These are phyloP conservation scores for Epichloe coenophiala DNA, from an alignment of 2,329 filamentous ascomycete genomes.

Conservation along the genomic window DNA sequence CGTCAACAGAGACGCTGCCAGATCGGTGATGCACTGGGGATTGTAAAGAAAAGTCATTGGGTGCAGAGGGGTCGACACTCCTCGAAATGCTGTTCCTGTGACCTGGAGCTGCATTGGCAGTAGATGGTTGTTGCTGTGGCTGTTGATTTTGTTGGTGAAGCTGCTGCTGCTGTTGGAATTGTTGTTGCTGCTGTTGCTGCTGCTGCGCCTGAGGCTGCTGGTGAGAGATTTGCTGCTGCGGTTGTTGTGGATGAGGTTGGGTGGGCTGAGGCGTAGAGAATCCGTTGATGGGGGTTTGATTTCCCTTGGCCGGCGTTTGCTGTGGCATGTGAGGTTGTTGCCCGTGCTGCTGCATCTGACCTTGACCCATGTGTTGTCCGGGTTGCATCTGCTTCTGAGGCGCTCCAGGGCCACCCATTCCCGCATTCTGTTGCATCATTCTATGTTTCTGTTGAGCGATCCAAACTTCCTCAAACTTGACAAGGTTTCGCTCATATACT, in stretches of 20 bases:
- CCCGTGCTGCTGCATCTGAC: slow-evolving; percentile 19
- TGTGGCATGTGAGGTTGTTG: slow-evolving; percentile 23
- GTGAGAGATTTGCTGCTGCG: slow-evolving; percentile 6
- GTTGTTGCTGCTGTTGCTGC: not conserved
- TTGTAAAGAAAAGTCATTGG: slow-evolving; percentile 29
- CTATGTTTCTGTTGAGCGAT: slow-evolving; percentile 40
- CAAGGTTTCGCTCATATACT: slow-evolving; percentile 63
- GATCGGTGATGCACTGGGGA: slow-evolving; percentile 30
- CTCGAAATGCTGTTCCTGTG: slow-evolving; percentile 36
- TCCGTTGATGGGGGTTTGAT: slow-evolving; percentile 23
- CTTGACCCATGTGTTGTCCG: slow-evolving; percentile 13
- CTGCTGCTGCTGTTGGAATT: not conserved
- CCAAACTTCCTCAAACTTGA: slow-evolving; percentile 63
- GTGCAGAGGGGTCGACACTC: slow-evolving; percentile 27
- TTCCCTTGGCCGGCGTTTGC: slow-evolving; percentile 27
- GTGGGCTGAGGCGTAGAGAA: slow-evolving; percentile 21
- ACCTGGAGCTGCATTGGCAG: slow-evolving; percentile 21
- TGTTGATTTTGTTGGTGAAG: slow-evolving; percentile 5
- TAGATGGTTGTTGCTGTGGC: slow-evolving; percentile 12
- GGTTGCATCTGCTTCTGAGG: slow-evolving; percentile 26
- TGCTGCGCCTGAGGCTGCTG: slow-evolving; percentile 2
- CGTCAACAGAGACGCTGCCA: slow-evolving; percentile 27
- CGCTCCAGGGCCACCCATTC: slow-evolving; percentile 7
- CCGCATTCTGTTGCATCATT: slow-evolving; percentile 32
- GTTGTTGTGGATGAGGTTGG: slow-evolving; percentile 7